Conservation (phyloP, 306 rosid species). For the Vigna hirtella region DNA sequence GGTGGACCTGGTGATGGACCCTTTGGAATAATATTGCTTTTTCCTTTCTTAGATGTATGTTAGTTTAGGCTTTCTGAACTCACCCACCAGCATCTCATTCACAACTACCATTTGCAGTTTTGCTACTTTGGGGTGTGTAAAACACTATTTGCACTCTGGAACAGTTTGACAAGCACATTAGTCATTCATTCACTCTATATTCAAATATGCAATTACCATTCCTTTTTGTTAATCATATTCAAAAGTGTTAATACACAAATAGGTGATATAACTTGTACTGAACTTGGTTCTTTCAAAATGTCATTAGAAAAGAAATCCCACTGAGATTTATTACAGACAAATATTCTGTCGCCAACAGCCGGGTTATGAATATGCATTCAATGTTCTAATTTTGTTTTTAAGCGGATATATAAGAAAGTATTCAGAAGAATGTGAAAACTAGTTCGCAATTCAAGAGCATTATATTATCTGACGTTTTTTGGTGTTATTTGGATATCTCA, state of each 20-base stretch:
- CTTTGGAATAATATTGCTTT: slow-evolving; percentile 30
- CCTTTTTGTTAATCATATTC: background rate
- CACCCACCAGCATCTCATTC: slow-evolving; percentile 7
- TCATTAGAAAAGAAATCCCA: too few relatives aligned
- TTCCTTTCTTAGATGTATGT: slow-evolving; percentile 1
- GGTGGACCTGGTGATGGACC: slow-evolving; percentile 25
- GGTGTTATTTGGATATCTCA: background rate
- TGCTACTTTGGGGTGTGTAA: background rate
- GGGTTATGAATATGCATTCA: too few relatives aligned
- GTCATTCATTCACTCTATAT: background rate
- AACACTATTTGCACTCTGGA: slow-evolving; percentile 6
- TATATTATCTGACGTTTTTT: background rate
- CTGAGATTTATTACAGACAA: too few relatives aligned
- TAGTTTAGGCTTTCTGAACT: background rate
- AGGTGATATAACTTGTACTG: too few relatives aligned
- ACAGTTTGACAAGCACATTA: background rate
- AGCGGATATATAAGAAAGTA: background rate
- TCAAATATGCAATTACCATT: background rate
- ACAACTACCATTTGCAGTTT: slow-evolving; percentile 20
- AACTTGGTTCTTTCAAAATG: too few relatives aligned
- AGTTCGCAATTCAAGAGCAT: background rate
- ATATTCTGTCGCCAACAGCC: too few relatives aligned
- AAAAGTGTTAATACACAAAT: background rate
- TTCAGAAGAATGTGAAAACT: background rate
- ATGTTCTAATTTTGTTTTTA: background rate